These are phyloP conservation scores for Fusarium liriodendri DNA, from an alignment of 2,329 filamentous ascomycete genomes.

Conservation along the genomic window DNA sequence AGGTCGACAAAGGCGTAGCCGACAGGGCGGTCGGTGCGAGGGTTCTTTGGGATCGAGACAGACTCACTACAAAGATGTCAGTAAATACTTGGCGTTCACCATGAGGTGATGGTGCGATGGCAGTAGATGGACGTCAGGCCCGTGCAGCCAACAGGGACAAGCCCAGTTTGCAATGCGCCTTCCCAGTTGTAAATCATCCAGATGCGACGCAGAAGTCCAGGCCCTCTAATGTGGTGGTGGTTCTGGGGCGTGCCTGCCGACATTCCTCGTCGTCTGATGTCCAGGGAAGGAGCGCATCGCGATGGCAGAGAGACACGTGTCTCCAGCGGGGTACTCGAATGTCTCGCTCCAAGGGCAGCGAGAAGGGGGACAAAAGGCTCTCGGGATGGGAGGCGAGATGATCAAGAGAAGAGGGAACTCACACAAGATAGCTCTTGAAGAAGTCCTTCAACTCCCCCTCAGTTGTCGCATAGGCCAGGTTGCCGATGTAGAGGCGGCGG, in stretches of 20 bases:
- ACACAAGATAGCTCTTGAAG: slow-evolving; percentile 99
- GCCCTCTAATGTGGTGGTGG: slow-evolving; percentile 7
- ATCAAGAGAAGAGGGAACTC: slow-evolving; percentile 60
- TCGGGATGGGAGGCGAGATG: background rate
- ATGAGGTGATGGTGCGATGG: background rate
- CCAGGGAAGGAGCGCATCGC: slow-evolving; percentile 20
- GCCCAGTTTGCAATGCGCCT: background rate
- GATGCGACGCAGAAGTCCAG: background rate
- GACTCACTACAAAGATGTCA: slow-evolving; percentile 77
- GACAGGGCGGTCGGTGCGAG: slow-evolving; percentile 96
- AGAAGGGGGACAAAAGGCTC: background rate
- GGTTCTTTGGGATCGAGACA: slow-evolving; percentile 99
- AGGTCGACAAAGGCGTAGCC: slow-evolving; percentile 99
- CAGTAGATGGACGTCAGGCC: background rate
- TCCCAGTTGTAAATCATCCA: background rate
- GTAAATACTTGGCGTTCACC: slow-evolving; percentile 37
- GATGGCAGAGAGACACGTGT: slow-evolving; percentile 41
- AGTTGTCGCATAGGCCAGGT: slow-evolving; percentile 99
- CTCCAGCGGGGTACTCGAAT: slow-evolving; percentile 23
- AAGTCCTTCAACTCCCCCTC: slow-evolving; percentile 99
- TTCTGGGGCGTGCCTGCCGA: slow-evolving; percentile 20
- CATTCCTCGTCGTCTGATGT: slow-evolving; percentile 11
- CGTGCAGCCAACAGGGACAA: background rate
- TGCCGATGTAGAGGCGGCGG: slow-evolving; percentile 99
- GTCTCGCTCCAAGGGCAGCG: background rate